Evolutionary conservation across 495 filamentous ascomycete species (phyloP).

Genomic region (Aspergillus coremiiformis): DNA sequence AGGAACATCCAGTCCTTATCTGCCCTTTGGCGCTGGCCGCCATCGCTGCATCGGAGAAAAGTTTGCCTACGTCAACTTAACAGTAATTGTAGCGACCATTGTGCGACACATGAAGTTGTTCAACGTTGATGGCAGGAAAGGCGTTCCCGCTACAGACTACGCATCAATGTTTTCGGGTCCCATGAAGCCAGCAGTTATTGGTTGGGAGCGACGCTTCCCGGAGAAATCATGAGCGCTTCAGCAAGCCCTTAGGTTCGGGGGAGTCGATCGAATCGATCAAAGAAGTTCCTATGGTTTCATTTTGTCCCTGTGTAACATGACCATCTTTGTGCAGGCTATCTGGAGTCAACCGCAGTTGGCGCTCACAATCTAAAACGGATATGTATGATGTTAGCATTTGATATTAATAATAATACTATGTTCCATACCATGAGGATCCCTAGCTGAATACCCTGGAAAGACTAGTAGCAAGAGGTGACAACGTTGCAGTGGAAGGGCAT

Average conservation of each 20-base stretch:
- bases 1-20: constrained; percentile 77
- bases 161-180: constrained; percentile 50
- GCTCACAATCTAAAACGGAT: neutral
- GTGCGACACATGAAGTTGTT: constrained; percentile 68
- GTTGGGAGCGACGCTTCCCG: constrained; percentile 54
- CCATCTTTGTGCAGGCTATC: neutral
- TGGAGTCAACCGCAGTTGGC: neutral
- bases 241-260: neutral
- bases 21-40: constrained; percentile 89
- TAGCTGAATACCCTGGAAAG: neutral
- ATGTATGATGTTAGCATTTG: neutral
- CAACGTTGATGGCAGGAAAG: constrained; percentile 59
- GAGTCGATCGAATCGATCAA: neutral
- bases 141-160: constrained; percentile 79
- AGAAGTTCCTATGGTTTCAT: neutral
- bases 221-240: constrained; percentile 1
- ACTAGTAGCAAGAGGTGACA: neutral
- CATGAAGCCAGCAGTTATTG: constrained; percentile 53
- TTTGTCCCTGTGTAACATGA: neutral
- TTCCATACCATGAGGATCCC: neutral
- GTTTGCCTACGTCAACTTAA: constrained; percentile 89
- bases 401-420: neutral
- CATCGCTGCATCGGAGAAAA: constrained; percentile 97
- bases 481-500: neutral
- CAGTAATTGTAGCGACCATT: constrained; percentile 72